Evolutionary conservation across 208 protist genomes (phyloP).

Genomic region (Leishmania braziliensis): DNA sequence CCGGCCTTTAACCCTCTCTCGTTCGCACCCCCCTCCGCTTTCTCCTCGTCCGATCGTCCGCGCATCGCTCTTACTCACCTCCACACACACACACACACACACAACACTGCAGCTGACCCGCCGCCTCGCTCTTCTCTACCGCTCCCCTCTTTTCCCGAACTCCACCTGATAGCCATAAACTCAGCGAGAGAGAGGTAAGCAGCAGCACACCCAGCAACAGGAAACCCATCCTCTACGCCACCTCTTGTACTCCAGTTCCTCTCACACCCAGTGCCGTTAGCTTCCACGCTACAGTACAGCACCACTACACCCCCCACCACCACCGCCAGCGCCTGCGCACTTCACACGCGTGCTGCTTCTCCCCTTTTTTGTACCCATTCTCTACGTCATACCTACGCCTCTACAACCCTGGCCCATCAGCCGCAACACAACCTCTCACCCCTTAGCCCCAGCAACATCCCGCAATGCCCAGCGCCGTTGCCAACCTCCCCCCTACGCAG

Average conservation of each 20-base stretch:
- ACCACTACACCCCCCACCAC: too few species aligned
- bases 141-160: not conserved
- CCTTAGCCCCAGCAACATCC: too few species aligned
- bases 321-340: too few species aligned
- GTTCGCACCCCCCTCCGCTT: not conserved
- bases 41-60: not conserved
- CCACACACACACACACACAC: not conserved
- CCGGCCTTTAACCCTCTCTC: too few species aligned
- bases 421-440: too few species aligned
- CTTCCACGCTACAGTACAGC: too few species aligned
- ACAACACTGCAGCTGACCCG: not conserved
- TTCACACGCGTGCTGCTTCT: too few species aligned
- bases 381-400: too few species aligned
- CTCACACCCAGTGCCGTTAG: too few species aligned
- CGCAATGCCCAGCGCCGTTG: constrained; percentile 2
- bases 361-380: too few species aligned
- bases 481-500: not conserved
- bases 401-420: not conserved
- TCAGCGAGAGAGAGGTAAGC: not conserved
- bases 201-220: not conserved
- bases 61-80: not conserved
- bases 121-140: not conserved
- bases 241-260: too few species aligned
- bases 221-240: too few species aligned
- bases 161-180: not conserved